Evolutionary conservation across 345 rosid species (phyloP).

Genomic region (Hibiscus mutabilis): DNA sequence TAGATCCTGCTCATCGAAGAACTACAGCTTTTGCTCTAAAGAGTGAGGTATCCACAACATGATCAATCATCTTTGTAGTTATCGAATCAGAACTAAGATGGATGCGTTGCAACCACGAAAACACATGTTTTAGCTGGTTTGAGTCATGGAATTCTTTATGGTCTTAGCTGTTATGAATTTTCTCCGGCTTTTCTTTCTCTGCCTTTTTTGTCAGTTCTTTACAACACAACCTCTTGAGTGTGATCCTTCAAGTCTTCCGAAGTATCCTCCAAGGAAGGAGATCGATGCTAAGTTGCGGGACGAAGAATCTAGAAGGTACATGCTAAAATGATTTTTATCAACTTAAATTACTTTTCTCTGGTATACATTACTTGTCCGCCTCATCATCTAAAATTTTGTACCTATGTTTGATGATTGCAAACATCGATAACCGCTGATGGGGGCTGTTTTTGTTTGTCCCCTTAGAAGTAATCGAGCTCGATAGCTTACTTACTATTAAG

Average conservation of each 20-base stretch:
- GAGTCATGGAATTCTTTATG: neutral
- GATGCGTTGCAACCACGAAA: neutral
- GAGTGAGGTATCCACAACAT: conserved; percentile 52
- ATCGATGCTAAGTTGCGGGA: conserved; percentile 81
- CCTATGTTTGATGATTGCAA: neutral
- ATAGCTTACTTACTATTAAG: neutral
- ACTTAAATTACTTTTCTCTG: neutral
- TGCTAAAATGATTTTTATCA: conserved; percentile 4
- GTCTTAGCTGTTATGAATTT: neutral
- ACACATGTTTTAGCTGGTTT: neutral
- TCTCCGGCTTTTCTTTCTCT: neutral
- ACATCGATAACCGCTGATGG: neutral
- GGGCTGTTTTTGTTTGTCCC: neutral
- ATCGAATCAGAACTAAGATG: neutral
- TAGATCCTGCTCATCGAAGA: conserved; percentile 76
- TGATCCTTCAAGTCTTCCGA: conserved; percentile 83
- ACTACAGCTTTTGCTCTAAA: conserved; percentile 72
- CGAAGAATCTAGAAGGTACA: conserved; percentile 72
- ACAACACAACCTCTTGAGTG: conserved; percentile 65
- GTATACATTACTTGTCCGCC: neutral
- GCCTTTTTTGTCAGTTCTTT: conserved; percentile 50
- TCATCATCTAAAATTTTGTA: neutral
- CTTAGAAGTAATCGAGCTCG: neutral
- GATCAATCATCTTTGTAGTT: neutral
- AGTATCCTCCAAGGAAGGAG: conserved; percentile 95